Conservation (phyloP, 2,329 filamentous ascomycete genomes). For the Hymenoscyphus fructigenus region DNA sequence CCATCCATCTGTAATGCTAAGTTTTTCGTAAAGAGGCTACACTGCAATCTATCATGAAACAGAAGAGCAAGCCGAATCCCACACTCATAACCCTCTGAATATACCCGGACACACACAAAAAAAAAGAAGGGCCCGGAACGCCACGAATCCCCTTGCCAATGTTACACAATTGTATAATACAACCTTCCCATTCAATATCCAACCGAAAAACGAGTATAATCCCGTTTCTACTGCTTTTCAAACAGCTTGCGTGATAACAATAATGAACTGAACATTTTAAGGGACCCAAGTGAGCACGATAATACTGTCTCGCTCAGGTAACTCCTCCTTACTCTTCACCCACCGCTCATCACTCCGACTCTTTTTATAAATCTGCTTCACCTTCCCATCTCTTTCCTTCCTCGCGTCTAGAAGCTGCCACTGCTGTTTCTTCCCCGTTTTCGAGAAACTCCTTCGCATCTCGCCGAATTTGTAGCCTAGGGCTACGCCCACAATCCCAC, state of each 20-base stretch:
- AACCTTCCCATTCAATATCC: background rate
- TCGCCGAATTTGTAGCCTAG: conserved; percentile 47
- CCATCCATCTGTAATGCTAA: too few species aligned
- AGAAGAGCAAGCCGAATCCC: too few species aligned
- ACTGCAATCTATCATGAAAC: too few species aligned
- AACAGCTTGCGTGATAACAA: background rate
- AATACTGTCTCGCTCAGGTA: conserved; percentile 29
- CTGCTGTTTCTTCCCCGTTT: conserved; percentile 50
- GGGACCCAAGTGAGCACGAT: conserved; percentile 34
- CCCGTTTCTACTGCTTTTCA: background rate
- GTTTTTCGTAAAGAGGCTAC: too few species aligned
- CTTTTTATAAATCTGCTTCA: conserved; percentile 54
- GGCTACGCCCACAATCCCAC: conserved; percentile 34
- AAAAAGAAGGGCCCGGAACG: too few species aligned
- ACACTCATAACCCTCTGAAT: too few species aligned
- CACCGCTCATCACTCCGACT: conserved; percentile 54
- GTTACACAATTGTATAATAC: background rate
- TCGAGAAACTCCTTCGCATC: conserved; percentile 45
- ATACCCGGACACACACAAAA: too few species aligned
- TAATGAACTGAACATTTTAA: conserved; percentile 5
- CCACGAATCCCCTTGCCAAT: too few species aligned
- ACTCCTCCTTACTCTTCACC: conserved; percentile 36
- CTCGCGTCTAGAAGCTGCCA: conserved; percentile 54
- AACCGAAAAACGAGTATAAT: background rate
- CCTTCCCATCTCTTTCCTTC: conserved; percentile 48